A percentile compares a stretch with the other conserved stretches of the same genome.
phyloP scores from a whole-genome alignment of 352 stramenopile genomes.

The Phytophthora fragariae region DNA sequence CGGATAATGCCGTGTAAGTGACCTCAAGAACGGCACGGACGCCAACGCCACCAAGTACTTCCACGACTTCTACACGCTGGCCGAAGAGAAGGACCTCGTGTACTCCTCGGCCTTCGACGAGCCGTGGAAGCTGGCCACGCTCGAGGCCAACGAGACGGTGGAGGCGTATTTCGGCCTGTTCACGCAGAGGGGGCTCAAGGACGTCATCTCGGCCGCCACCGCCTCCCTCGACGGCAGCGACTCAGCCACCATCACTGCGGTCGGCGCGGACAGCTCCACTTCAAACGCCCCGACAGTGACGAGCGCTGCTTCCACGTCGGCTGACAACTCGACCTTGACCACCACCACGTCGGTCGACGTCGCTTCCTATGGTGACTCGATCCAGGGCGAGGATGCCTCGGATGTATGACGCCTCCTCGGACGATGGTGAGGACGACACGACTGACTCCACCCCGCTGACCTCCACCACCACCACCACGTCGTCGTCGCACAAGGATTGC shows the following conservation, averaged over 20 bases:
- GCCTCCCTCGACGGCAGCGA: too few relatives aligned
- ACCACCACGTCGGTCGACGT: too few relatives aligned
- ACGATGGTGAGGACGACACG: background rate
- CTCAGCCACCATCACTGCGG: too few relatives aligned
- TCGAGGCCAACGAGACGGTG: conserved; percentile 61
- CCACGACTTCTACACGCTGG: conserved; percentile 67
- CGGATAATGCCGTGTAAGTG: background rate
- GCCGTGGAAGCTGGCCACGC: conserved; percentile 61
- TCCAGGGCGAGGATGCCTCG: conserved; percentile 7
- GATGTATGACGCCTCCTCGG: background rate
- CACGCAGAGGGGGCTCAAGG: conserved; percentile 59
- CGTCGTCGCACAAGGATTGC: conserved; percentile 36
- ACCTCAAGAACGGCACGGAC: conserved; percentile 33
- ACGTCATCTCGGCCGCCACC: conserved; percentile 25
- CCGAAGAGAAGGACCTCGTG: conserved; percentile 50
- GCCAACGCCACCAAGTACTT: conserved; percentile 60
- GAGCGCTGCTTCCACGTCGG: conserved; percentile 4
- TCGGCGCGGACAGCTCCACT: too few relatives aligned
- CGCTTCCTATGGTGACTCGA: conserved; percentile 5
- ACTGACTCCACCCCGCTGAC: too few relatives aligned
- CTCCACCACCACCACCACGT: conserved; percentile 16
- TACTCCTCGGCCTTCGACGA: conserved; percentile 79
- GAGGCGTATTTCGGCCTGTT: conserved; percentile 81
- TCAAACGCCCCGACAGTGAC: background rate
- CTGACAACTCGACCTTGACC: background rate